Evolutionary conservation across 2,329 filamentous ascomycete genomes (phyloP).

Genomic region (Neopestalotiopsis sp.): DNA sequence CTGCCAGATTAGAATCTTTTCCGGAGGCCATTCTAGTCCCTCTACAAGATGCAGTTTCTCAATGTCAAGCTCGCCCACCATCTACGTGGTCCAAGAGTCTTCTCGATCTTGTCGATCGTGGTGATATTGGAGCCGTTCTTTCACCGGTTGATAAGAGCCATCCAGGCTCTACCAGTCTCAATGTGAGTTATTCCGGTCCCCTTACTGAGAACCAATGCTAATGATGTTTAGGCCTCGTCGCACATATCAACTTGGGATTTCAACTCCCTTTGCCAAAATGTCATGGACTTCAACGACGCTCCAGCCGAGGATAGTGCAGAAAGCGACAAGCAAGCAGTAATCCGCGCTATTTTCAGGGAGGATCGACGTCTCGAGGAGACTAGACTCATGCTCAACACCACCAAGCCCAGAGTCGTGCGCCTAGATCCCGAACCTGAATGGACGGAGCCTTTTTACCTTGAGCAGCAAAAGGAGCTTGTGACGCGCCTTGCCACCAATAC

Average conservation of each 20-base stretch:
- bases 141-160: slow-evolving; percentile 48
- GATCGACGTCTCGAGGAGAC: slow-evolving; percentile 91
- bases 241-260: slow-evolving; percentile 76
- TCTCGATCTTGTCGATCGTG: slow-evolving; percentile 77
- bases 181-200: slow-evolving; percentile 40
- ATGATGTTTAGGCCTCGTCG: slow-evolving; percentile 54
- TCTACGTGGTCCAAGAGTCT: slow-evolving; percentile 74
- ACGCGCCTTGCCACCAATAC: slow-evolving; percentile 86
- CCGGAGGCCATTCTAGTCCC: slow-evolving; percentile 84
- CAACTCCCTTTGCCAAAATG: slow-evolving; percentile 73
- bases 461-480: slow-evolving; percentile 90
- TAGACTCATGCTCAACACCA: slow-evolving; percentile 81
- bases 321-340: slow-evolving; percentile 81
- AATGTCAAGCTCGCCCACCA: slow-evolving; percentile 83
- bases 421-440: slow-evolving; percentile 76
- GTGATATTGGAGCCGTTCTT: slow-evolving; percentile 76
- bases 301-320: slow-evolving; percentile 81
- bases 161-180: slow-evolving; percentile 41
- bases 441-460: slow-evolving; percentile 85
- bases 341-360: slow-evolving; percentile 86
- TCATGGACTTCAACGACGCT: slow-evolving; percentile 63
- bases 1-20: slow-evolving; percentile 75
- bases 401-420: slow-evolving; percentile 78
- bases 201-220: slow-evolving; percentile 22
- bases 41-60: slow-evolving; percentile 82